phyloP scores from a whole-genome alignment of 164 flowering plant species.

The Magnolia officinalis region DNA sequence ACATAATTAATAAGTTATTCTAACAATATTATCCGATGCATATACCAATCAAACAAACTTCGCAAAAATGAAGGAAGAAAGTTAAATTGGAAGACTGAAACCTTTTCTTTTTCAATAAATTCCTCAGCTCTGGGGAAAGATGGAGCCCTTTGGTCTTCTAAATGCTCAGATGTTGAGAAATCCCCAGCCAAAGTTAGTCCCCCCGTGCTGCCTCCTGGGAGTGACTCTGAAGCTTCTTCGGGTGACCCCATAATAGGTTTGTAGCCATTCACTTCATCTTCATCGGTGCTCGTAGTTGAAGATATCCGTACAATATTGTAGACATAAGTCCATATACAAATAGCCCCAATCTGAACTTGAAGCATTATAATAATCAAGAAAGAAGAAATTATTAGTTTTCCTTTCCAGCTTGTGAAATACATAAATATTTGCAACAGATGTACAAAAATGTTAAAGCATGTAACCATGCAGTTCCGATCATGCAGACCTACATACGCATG shows the following conservation, averaged over 20 bases:
- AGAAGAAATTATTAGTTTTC: background rate
- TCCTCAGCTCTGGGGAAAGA: constrained; percentile 10
- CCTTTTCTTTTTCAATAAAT: constrained; percentile 20
- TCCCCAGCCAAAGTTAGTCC: constrained; percentile 25
- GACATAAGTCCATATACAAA: constrained; percentile 70
- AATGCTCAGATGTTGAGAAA: constrained; percentile 11
- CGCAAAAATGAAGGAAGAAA: no score
- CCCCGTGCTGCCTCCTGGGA: constrained; percentile 19
- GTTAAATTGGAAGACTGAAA: background rate
- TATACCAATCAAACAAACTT: no score
- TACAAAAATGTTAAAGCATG: background rate
- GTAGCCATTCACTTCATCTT: constrained; percentile 6
- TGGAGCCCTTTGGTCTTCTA: constrained; percentile 7
- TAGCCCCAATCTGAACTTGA: constrained; percentile 67
- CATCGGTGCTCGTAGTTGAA: constrained; percentile 20
- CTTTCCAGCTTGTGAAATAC: background rate
- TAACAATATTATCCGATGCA: no score
- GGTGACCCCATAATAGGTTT: constrained; percentile 3
- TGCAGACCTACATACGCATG: background rate
- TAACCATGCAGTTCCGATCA: background rate
- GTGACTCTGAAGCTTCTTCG: constrained; percentile 22
- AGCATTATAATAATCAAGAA: constrained; percentile 2
- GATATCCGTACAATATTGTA: constrained; percentile 51
- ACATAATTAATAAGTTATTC: no score
- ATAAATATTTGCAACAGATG: background rate